phyloP scores from a whole-genome alignment of 257 asterid species.

The Echium plantagineum region DNA sequence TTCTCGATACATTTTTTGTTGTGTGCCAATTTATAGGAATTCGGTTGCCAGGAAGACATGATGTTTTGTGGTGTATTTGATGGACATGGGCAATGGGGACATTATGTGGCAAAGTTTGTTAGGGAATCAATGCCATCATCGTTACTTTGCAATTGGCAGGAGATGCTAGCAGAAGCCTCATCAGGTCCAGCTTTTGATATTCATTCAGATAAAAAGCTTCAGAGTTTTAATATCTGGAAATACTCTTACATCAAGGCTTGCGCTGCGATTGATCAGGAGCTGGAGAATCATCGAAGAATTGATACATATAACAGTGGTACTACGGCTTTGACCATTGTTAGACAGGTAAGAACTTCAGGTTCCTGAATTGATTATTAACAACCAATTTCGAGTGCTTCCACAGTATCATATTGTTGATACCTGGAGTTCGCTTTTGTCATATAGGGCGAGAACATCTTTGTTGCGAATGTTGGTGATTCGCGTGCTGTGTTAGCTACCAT shows the following conservation, averaged over 20 bases:
- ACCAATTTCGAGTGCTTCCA: background rate
- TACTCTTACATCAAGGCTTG: slow-evolving; percentile 7
- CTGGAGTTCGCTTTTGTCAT: background rate
- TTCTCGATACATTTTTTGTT: background rate
- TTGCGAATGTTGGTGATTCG: slow-evolving; percentile 10
- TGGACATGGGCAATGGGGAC: slow-evolving; percentile 14
- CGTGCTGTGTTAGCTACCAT: slow-evolving; percentile 8
- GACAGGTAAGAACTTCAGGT: slow-evolving; percentile 1
- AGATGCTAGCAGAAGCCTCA: slow-evolving; percentile 1
- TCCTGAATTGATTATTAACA: too few relatives aligned
- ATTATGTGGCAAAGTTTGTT: slow-evolving; percentile 7
- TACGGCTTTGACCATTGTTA: slow-evolving; percentile 9
- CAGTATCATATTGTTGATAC: background rate
- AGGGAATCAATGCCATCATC: slow-evolving; percentile 8
- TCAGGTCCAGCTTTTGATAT: slow-evolving; percentile 1
- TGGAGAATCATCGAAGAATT: slow-evolving; percentile 2
- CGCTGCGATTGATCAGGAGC: slow-evolving; percentile 1
- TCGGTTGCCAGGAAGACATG: slow-evolving; percentile 5
- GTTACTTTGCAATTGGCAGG: background rate
- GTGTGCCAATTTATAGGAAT: slow-evolving; percentile 2
- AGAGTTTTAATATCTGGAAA: background rate
- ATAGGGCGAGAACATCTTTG: slow-evolving; percentile 5
- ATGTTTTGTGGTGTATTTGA: slow-evolving; percentile 13
- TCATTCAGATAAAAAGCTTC: slow-evolving; percentile 5
- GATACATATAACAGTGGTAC: slow-evolving; percentile 7